A percentile compares a stretch with the other conserved stretches of the same genome.
phyloP scores from a whole-genome alignment of 2,329 filamentous ascomycete genomes.

The Sclerotinia trifoliorum region DNA sequence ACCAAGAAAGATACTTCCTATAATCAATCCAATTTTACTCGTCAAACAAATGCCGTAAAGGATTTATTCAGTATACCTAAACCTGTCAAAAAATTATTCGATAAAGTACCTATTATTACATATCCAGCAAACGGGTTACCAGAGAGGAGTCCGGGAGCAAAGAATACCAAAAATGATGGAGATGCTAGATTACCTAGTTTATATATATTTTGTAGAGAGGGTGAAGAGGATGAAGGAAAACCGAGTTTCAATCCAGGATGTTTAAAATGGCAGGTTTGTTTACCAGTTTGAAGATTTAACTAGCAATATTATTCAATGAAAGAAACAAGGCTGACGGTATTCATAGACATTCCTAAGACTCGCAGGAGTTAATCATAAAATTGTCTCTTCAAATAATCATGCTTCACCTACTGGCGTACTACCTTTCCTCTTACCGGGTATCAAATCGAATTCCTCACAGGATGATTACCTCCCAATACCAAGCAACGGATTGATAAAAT shows the following conservation, averaged over 20 bases:
- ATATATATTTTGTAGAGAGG: slow-evolving; percentile 71
- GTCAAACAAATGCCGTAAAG: slow-evolving; percentile 27
- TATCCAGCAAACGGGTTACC: slow-evolving; percentile 77
- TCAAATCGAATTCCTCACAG: slow-evolving; percentile 36
- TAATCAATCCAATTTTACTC: slow-evolving; percentile 27
- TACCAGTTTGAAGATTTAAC: background rate
- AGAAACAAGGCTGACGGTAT: slow-evolving; percentile 24
- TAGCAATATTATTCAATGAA: slow-evolving; percentile 8
- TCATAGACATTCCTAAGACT: slow-evolving; percentile 78
- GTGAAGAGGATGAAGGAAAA: slow-evolving; percentile 51
- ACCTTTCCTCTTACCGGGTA: slow-evolving; percentile 73
- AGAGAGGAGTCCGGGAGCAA: slow-evolving; percentile 51
- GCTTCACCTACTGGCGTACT: slow-evolving; percentile 86
- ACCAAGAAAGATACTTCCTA: slow-evolving; percentile 9
- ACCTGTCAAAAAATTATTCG: slow-evolving; percentile 80
- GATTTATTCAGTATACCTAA: slow-evolving; percentile 54
- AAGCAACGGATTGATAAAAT: slow-evolving; percentile 67
- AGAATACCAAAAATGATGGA: slow-evolving; percentile 19
- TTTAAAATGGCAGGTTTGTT: slow-evolving; percentile 88
- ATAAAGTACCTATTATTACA: slow-evolving; percentile 74
- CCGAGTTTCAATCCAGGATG: slow-evolving; percentile 91
- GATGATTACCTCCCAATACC: slow-evolving; percentile 50
- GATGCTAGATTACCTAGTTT: slow-evolving; percentile 53
- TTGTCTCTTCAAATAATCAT: slow-evolving; percentile 81
- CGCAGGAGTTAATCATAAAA: slow-evolving; percentile 63